Evolutionary conservation across 352 stramenopile species (phyloP).

Genomic region (Globisporangium spinosum): DNA sequence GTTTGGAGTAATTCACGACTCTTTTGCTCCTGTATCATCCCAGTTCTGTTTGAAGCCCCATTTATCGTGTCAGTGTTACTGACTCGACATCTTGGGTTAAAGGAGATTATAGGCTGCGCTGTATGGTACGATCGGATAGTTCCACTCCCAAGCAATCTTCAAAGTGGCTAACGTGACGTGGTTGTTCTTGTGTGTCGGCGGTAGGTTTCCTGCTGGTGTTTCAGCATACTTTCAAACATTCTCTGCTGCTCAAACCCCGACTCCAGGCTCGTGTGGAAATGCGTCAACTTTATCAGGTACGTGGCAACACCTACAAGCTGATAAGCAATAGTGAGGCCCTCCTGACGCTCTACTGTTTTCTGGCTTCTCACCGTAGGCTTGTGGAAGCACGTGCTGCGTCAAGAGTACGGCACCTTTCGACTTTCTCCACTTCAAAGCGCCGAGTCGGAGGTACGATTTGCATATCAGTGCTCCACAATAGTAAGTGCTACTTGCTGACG

Average conservation of each 20-base stretch:
- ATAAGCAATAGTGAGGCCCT: background rate
- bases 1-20: background rate
- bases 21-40: background rate
- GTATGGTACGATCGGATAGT: slow-evolving; percentile 19
- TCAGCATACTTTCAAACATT: slow-evolving; percentile 32
- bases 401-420: slow-evolving; percentile 91
- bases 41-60: slow-evolving; percentile 86
- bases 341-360: background rate
- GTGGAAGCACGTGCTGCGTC: slow-evolving; percentile 64
- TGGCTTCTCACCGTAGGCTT: slow-evolving; percentile 20
- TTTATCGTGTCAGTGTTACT: slow-evolving; percentile 62
- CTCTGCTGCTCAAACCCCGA: slow-evolving; percentile 26
- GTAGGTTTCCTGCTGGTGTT: slow-evolving; percentile 33
- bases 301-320: background rate
- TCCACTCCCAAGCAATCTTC: too few relatives aligned
- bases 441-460: slow-evolving; percentile 28
- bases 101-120: slow-evolving; percentile 22
- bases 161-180: background rate
- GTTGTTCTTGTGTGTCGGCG: background rate
- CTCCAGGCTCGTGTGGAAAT: slow-evolving; percentile 89
- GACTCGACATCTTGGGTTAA: slow-evolving; percentile 19
- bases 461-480: background rate
- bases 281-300: slow-evolving; percentile 61
- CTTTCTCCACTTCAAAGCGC: slow-evolving; percentile 68
- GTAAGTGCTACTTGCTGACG: background rate